Evolutionary conservation across 345 rosid genomes (phyloP), one percentile per base, ranked within the genome.

Genomic region (Populus alba): DNA sequence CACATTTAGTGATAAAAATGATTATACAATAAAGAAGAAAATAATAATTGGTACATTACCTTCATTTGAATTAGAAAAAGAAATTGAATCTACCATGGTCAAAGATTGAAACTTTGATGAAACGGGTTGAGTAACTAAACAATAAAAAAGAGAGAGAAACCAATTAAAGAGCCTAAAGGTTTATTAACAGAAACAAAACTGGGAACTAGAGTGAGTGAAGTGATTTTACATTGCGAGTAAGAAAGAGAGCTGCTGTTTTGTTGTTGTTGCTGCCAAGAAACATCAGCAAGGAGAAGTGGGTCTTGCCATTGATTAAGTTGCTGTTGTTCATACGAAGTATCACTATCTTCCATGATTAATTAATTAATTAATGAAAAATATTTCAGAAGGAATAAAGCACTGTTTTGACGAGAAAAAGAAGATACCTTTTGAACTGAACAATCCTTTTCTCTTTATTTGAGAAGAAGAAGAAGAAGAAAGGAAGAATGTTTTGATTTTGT

Each of bases 281-380:
- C 87, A 83, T 88, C 90, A n/a, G 85, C 78, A 43, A 84, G 79
- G 70, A 87, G 82, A 85, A 87, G 86, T 55, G 90, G 89, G 83
- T 84, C 89, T 68, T 71, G 81, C 88, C 91, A 76, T 18, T 71
- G 85, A 59, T 81, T 75, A 77, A 61, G 75, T 62, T 33, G 35
- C 35, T 71, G 43, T 51, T 78, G 49, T 18, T 11, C 71, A 68
- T 38, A 1, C 6, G 59, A 18, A 53, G n/a, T 53, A 61, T 81
- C 55, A 66, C 25, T 71, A 31, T 37, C 73, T 51, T 69, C 67
- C 78, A 73, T 82, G 38, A 67, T 18, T 6, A 20, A 22, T 53
- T 22, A 53, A 33, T 33, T 33, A 33, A 33, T 33, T 33, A 33
- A 33, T 33, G 35, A 1, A 53, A 18, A 53, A 53, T 22, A 8